A percentile compares a stretch with the other conserved stretches of the same genome.
Conservation (phyloP, 257 asterid species). For the Verbena officinalis region DNA sequence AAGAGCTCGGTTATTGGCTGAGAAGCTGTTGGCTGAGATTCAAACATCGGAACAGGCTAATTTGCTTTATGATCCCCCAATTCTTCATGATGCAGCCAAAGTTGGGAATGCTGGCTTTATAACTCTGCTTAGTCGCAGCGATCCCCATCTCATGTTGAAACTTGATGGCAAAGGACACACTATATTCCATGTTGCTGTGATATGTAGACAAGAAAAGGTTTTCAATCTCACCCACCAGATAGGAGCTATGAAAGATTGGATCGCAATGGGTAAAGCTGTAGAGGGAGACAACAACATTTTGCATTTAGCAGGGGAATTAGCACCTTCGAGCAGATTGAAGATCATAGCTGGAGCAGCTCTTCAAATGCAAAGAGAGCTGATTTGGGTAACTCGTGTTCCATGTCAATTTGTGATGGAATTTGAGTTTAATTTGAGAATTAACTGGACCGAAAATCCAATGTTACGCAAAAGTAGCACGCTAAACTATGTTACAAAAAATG, state of each 20-base stretch:
- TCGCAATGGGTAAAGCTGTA: neutral
- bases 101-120: conserved; percentile 32
- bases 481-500: no score
- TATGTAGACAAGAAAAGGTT: conserved; percentile 13
- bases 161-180: neutral
- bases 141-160: conserved; percentile 24
- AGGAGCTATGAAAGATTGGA: conserved; percentile 15
- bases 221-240: conserved; percentile 20
- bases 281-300: conserved; percentile 7
- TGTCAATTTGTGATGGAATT: no score
- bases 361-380: conserved; percentile 22
- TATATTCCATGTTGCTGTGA: conserved; percentile 21
- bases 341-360: conserved; percentile 23
- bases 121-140: conserved; percentile 8
- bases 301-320: conserved; percentile 23
- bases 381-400: conserved; percentile 10
- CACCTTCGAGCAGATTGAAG: neutral
- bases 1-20: neutral
- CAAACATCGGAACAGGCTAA: neutral
- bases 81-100: conserved; percentile 30
- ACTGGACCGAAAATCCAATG: no score
- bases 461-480: no score
- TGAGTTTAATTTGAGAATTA: no score
- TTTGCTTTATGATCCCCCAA: neutral
- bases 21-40: conserved; percentile 16